A percentile compares a stretch with the other conserved stretches of the same genome.
These are phyloP conservation scores for Leccinum pachyderme DNA, from an alignment of 1,284 basidiomycete genomes.

Conservation along the genomic window DNA sequence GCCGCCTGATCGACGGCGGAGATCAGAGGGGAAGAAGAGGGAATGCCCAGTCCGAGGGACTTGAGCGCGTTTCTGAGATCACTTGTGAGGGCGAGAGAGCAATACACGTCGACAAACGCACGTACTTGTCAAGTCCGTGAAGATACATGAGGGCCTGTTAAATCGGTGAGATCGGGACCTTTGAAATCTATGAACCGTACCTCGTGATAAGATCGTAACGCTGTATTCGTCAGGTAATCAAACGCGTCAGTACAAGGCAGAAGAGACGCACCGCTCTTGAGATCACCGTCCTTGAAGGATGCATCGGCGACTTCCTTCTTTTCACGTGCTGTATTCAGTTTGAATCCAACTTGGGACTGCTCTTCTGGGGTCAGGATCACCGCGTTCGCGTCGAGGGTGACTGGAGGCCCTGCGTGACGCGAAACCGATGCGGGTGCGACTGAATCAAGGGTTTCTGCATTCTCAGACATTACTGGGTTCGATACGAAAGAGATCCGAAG, in stretches of 20 bases:
- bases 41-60: conserved; percentile 41
- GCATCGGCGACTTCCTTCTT: conserved; percentile 75
- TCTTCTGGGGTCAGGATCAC: conserved; percentile 23
- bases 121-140: conserved; percentile 64
- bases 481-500: background rate
- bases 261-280: conserved; percentile 52
- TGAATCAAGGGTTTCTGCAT: background rate
- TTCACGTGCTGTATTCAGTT: conserved; percentile 59
- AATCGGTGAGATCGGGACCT: conserved; percentile 12
- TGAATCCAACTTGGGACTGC: conserved; percentile 37
- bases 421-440: conserved; percentile 1
- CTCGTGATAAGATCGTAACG: conserved; percentile 64
- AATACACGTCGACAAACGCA: conserved; percentile 26
- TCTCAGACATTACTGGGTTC: conserved; percentile 17
- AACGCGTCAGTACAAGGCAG: conserved; percentile 2
- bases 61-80: conserved; percentile 48
- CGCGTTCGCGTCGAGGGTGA: conserved; percentile 24
- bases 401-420: background rate
- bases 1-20: conserved; percentile 36
- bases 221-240: conserved; percentile 37
- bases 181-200: conserved; percentile 34
- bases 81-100: background rate
- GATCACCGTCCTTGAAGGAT: conserved; percentile 67
- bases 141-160: conserved; percentile 64
- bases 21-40: conserved; percentile 13